phyloP scores from a whole-genome alignment of 345 rosid species.

The Eutrema japonicum region DNA sequence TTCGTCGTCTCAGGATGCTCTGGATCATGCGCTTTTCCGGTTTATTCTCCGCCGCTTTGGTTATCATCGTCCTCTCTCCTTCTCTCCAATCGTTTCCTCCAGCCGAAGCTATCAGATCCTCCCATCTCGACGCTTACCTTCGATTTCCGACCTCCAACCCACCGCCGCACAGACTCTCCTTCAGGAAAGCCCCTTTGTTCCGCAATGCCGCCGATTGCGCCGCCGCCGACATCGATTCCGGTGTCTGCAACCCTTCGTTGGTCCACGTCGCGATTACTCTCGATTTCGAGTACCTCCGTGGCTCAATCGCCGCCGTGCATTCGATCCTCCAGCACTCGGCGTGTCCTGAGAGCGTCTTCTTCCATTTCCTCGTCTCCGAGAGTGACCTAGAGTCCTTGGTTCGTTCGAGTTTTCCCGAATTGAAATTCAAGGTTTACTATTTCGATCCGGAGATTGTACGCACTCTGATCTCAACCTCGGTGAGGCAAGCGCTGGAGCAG shows the following conservation, averaged over 20 bases:
- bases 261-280: conserved; percentile 93
- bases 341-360: conserved; percentile 87
- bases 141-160: conserved; percentile 45
- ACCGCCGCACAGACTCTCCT: conserved; percentile 53
- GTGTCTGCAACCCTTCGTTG: conserved; percentile 75
- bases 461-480: conserved; percentile 77
- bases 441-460: conserved; percentile 85
- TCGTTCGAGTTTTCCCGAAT: conserved; percentile 76
- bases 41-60: conserved; percentile 72
- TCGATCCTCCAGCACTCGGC: conserved; percentile 75
- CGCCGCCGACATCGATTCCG: conserved; percentile 44
- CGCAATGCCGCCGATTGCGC: conserved; percentile 89
- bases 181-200: conserved; percentile 61
- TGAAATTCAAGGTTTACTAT: conserved; percentile 84
- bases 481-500: conserved; percentile 92
- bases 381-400: conserved; percentile 65
- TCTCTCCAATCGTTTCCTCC: conserved; percentile 90
- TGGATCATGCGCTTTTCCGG: conserved; percentile 79
- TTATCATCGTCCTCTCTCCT: conserved; percentile 76
- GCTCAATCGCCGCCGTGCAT: conserved; percentile 95
- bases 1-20: conserved; percentile 57
- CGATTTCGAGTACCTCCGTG: conserved; percentile 86
- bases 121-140: conserved; percentile 56
- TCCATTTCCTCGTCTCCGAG: conserved; percentile 89
- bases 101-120: conserved; percentile 88